These are phyloP conservation scores for Tulasnella sp. DNA, from an alignment of 768 basidiomycete genomes.

Conservation along the genomic window DNA sequence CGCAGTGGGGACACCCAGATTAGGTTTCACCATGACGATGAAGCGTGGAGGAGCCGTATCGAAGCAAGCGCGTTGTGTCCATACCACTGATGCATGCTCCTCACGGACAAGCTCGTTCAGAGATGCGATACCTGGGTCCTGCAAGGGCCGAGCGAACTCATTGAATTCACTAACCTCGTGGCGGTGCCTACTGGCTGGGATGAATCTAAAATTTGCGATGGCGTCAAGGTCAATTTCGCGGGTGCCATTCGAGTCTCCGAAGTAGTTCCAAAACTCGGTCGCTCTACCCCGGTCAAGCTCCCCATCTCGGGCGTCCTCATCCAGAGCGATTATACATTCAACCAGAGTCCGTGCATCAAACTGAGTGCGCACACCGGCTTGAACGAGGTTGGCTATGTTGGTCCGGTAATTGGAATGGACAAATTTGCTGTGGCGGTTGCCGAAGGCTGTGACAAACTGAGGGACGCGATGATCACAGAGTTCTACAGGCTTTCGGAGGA, in stretches of 20 bases:
- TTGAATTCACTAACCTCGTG: not conserved
- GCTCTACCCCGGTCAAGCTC: not conserved
- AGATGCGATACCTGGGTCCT: not conserved
- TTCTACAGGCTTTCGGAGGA: not conserved
- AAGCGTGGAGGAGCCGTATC: not conserved
- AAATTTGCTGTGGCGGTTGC: not conserved
- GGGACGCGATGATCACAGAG: not conserved
- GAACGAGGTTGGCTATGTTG: not conserved
- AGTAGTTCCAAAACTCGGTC: not conserved
- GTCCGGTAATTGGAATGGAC: not conserved
- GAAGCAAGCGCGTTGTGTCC: conserved; percentile 1
- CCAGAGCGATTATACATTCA: not conserved
- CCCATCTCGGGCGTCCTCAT: not conserved
- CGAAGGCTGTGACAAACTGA: not conserved
- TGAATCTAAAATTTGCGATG: not conserved
- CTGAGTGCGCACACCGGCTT: not conserved
- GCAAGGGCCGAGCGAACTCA: not conserved
- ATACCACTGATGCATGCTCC: not conserved
- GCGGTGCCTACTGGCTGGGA: not conserved
- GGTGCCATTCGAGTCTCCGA: not conserved
- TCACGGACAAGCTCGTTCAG: not conserved
- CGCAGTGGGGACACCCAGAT: not conserved
- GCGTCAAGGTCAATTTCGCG: not conserved
- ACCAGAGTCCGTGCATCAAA: not conserved
- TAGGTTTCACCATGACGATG: not conserved